phyloP scores from a whole-genome alignment of 1,284 basidiomycete genomes.

The Ganoderma multipileum region DNA sequence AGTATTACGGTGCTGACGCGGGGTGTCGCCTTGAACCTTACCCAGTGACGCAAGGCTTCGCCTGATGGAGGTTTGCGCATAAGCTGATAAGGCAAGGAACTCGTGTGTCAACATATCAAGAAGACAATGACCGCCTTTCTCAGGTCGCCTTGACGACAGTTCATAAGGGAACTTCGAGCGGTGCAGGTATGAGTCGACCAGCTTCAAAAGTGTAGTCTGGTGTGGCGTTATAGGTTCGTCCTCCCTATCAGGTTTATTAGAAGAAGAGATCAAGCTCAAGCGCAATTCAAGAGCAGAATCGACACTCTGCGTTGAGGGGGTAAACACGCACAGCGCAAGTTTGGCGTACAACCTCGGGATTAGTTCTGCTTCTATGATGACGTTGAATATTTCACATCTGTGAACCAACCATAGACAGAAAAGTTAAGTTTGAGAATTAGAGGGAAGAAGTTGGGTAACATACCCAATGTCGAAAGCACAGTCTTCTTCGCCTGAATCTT shows the following conservation, averaged over 20 bases:
- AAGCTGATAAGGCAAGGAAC: constrained; percentile 62
- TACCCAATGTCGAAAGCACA: constrained; percentile 82
- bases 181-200: constrained; percentile 83
- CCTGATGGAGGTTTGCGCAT: constrained; percentile 58
- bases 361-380: constrained; percentile 44
- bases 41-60: constrained; percentile 48
- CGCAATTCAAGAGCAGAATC: constrained; percentile 2
- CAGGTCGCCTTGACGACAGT: constrained; percentile 20
- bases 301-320: neutral
- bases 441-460: constrained; percentile 23
- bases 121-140: constrained; percentile 48
- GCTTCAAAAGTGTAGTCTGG: constrained; percentile 85
- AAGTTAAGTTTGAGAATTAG: neutral
- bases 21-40: neutral
- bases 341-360: constrained; percentile 43
- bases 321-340: constrained; percentile 44
- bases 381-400: constrained; percentile 50
- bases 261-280: neutral
- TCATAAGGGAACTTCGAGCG: constrained; percentile 36
- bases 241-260: constrained; percentile 46
- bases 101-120: constrained; percentile 56
- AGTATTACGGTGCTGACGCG: neutral
- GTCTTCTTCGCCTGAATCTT: constrained; percentile 63
- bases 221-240: constrained; percentile 82
- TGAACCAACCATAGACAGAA: neutral